phyloP scores from a whole-genome alignment of 2,329 filamentous ascomycete species.

The Fusarium haematococcum region DNA sequence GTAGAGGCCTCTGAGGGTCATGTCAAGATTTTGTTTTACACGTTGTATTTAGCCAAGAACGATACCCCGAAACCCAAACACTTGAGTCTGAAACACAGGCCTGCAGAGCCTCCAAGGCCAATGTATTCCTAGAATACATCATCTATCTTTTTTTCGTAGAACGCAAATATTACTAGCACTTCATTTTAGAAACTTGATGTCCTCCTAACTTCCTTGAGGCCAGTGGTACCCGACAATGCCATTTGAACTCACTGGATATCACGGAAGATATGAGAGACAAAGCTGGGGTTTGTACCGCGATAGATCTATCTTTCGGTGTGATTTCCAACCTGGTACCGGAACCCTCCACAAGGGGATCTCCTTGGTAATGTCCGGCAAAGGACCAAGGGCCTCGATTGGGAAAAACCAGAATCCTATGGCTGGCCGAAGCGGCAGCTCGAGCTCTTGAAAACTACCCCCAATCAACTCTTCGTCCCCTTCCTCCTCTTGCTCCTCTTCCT shows the following conservation, averaged over 20 bases:
- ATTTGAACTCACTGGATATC: background rate
- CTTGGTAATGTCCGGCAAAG: constrained; percentile 34
- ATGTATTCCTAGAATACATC: too few species aligned
- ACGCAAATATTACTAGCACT: background rate
- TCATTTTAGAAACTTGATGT: too few species aligned
- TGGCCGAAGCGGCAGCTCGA: background rate
- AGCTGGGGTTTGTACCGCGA: background rate
- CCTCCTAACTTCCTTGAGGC: too few species aligned
- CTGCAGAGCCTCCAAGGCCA: background rate
- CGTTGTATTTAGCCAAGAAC: background rate
- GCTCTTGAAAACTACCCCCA: background rate
- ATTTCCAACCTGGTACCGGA: background rate
- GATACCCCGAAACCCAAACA: background rate
- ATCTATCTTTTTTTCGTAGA: background rate
- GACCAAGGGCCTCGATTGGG: constrained; percentile 45
- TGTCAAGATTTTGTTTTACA: background rate
- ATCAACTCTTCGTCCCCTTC: too few species aligned
- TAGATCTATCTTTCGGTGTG: background rate
- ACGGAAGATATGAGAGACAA: background rate
- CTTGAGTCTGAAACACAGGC: background rate
- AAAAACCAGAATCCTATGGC: background rate
- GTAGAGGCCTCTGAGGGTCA: background rate
- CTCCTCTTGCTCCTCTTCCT: too few species aligned
- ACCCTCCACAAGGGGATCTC: background rate
- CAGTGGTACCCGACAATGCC: too few species aligned